Conservation (phyloP, 2,329 filamentous ascomycete species). For the Pseudocercospora fijiensis region DNA sequence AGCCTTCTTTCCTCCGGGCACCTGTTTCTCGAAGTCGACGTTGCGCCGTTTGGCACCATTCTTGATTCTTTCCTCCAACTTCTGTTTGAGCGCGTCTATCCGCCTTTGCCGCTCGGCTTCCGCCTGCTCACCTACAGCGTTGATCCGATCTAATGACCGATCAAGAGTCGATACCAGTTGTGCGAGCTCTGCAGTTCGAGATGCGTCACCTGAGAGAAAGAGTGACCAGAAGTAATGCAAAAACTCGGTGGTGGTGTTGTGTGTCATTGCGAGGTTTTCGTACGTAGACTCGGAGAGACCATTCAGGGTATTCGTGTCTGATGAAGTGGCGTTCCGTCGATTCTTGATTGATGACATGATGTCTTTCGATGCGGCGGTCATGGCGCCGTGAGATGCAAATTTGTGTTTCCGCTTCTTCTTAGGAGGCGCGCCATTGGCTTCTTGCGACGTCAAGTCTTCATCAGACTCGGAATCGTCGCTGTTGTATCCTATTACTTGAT, state of each 20-base stretch:
- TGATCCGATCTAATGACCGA: slow-evolving; percentile 74
- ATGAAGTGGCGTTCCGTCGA: slow-evolving; percentile 36
- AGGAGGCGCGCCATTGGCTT: slow-evolving; percentile 26
- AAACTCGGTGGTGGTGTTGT: slow-evolving; percentile 92
- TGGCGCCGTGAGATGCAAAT: slow-evolving; percentile 68
- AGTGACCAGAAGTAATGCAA: slow-evolving; percentile 96
- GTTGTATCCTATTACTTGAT: slow-evolving; percentile 64
- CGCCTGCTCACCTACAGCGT: slow-evolving; percentile 75
- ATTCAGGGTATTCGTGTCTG: slow-evolving; percentile 29
- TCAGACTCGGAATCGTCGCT: slow-evolving; percentile 62
- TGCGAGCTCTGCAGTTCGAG: slow-evolving; percentile 72
- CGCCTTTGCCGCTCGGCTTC: slow-evolving; percentile 69
- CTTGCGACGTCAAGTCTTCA: slow-evolving; percentile 44
- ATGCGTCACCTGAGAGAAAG: slow-evolving; percentile 82
- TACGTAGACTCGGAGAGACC: slow-evolving; percentile 51
- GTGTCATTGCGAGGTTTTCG: slow-evolving; percentile 69
- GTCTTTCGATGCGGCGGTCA: slow-evolving; percentile 63
- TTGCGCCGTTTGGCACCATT: slow-evolving; percentile 71
- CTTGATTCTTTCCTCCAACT: slow-evolving; percentile 69
- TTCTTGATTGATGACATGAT: slow-evolving; percentile 65
- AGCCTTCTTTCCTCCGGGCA: slow-evolving; percentile 72
- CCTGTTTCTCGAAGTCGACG: slow-evolving; percentile 57
- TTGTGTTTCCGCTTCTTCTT: slow-evolving; percentile 44
- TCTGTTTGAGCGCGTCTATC: slow-evolving; percentile 65
- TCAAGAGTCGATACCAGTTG: slow-evolving; percentile 80